Base-by-base conservation (phyloP, 331 rosid species). In the Arachis monticola region DNA sequence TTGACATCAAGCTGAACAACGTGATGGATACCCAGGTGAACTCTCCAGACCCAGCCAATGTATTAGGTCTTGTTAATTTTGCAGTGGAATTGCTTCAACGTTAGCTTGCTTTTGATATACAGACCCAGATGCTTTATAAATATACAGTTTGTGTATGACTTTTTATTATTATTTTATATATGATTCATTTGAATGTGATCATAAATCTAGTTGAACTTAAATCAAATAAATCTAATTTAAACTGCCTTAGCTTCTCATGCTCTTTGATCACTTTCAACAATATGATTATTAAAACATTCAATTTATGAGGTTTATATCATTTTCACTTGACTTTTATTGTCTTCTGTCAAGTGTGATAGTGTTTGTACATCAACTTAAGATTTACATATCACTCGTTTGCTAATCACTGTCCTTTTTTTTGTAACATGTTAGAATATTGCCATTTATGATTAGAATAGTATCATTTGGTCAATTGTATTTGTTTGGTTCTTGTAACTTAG, bases 1-100 rank as follows among this genome's bases (percentile, higher is more conserved):
- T 92, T 69, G 99, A 89, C 85, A 90, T 95, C 93, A 92, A 92
- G 92, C 81, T 95, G 88, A 92, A 92, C 89, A 95, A 95, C n/a
- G 98, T 92, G 79, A 82, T 95, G 67, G 99, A 95, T 90, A 95
- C 99, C 60, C 99, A 95, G 97, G 99, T 92, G 83, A 88, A 22
- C 27, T 22, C 27, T 22, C 27, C 48, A 4, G 40, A 35, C 40
- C 67, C 46, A 38, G 3, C 30, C 17, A 64, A 58, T 67, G 31
- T 72, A 45, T 44, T 64, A 22, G 14, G 50, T 53, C 44, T 76
- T 72, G 38, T 68, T 58, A 44, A 45, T 76, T 70, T 22, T 22
- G 27, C 27, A 22, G 27, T 22, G 1, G 27, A 22, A 22, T 22
- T 76, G 64, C 52, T 68, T 67, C 72, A 51, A 46, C 47, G 60